phyloP scores from a whole-genome alignment of 352 stramenopile genomes.

The Phytophthora meadii region DNA sequence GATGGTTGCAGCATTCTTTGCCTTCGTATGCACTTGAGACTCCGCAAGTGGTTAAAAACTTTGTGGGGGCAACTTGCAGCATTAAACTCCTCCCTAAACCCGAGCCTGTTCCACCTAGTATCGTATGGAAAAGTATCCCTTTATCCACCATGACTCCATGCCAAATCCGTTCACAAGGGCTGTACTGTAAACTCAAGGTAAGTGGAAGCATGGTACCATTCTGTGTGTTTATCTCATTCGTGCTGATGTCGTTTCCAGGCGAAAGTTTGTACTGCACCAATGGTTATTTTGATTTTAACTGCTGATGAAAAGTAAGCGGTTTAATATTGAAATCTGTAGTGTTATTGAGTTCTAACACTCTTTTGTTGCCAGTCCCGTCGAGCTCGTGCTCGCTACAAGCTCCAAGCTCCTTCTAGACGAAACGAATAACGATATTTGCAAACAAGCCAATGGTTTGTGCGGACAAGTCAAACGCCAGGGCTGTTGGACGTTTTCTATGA shows the following conservation, averaged over 20 bases:
- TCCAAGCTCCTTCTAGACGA: conserved; percentile 38
- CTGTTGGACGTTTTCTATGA: conserved; percentile 57
- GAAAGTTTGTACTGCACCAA: conserved; percentile 42
- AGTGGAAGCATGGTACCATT: not conserved
- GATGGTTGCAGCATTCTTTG: conserved; percentile 46
- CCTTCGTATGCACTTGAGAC: conserved; percentile 16
- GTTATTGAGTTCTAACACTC: not conserved
- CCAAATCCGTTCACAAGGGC: conserved; percentile 30
- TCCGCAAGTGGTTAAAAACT: conserved; percentile 5
- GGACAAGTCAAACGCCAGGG: conserved; percentile 53
- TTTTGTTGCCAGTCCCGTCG: conserved; percentile 39
- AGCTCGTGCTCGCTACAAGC: conserved; percentile 58
- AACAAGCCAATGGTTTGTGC: conserved; percentile 33
- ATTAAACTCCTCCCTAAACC: conserved; percentile 7
- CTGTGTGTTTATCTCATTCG: not conserved
- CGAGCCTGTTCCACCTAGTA: conserved; percentile 5
- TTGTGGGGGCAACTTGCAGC: not conserved
- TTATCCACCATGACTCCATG: conserved; percentile 47
- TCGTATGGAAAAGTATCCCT: conserved; percentile 43
- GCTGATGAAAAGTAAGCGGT: conserved; percentile 55
- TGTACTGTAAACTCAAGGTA: conserved; percentile 61
- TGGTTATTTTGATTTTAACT: conserved; percentile 57
- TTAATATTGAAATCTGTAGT: not conserved
- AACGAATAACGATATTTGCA: too few relatives aligned
- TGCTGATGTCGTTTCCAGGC: conserved; percentile 12